Base-by-base conservation (phyloP, 257 asterid genomes). In the Verbascum thapsus region DNA sequence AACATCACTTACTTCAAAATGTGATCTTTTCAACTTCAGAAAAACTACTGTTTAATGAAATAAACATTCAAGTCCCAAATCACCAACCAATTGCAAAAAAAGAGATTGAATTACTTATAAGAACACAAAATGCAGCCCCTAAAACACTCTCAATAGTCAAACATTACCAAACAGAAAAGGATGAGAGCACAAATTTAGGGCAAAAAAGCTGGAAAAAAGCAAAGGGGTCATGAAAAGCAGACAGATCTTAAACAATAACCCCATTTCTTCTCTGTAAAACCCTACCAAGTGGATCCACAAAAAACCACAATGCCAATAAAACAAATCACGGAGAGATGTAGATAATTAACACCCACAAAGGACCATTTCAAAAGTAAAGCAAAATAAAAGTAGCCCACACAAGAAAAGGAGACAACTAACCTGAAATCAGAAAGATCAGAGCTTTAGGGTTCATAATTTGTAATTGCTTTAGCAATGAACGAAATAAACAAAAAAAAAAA, bases 221-320 rank as follows among this genome's bases (percentile, higher is more conserved):
- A n/a, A 26, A 72, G 74, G 80, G 87, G 82, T 64, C 67, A 74
- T 70, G 78, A 61, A 82, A 67, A 74, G 78, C 85, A 80, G 64
- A 74, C 92, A 84, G 95, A 86, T 88, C 95, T 83, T 78, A 88
- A 77, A 66, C 63, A 81, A 69, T 73, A 76, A 79, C 84, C 90
- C n/a, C 84, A 84, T 81, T 76, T 70, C 79, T 64, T 66, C 75
- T 63, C 81, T 40, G 73, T 34, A 70, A 74, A 82, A 77, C 79
- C 94, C 90, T 89, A 74, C 74, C 69, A 75, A 69, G 32, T 2
- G 32, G 32, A 26, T 26, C 32, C 32, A 26, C 32, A 26, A 26
- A 26, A 67, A 37, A 80, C 70, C 75, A 74, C 69, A 77, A 71
- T 48, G 76, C 79, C 56, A 53, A 57, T 12, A 45, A 74, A 61